These are phyloP conservation scores for Ceratobasidium sp. DNA, from an alignment of 1,284 basidiomycete species.

Conservation along the genomic window DNA sequence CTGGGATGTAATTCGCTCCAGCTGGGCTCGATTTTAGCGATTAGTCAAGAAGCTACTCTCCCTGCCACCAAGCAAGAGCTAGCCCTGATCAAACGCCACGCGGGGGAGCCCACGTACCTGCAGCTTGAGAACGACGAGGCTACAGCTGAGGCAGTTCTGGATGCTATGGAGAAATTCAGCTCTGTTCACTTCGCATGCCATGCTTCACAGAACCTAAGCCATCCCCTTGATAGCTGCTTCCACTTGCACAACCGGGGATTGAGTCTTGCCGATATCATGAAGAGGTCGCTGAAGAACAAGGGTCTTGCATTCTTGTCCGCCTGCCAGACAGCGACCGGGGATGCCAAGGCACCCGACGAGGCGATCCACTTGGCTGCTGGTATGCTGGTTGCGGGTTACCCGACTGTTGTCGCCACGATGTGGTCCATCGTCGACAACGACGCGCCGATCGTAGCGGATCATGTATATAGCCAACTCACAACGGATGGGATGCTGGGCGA, in stretches of 20 bases:
- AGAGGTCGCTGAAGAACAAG: constrained; percentile 9
- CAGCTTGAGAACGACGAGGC: constrained; percentile 2
- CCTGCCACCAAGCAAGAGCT: neutral
- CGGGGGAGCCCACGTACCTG: neutral
- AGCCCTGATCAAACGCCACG: neutral
- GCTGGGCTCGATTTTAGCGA: neutral
- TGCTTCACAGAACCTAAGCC: neutral
- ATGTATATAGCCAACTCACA: neutral
- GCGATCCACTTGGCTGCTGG: constrained; percentile 40
- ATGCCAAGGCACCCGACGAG: constrained; percentile 42
- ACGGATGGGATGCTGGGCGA: neutral
- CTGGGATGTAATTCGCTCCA: neutral
- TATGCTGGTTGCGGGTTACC: constrained; percentile 45
- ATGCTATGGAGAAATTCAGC: neutral
- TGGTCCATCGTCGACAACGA: constrained; percentile 1
- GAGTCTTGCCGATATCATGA: neutral
- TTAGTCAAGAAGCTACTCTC: constrained; percentile 5
- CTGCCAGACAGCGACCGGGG: constrained; percentile 24
- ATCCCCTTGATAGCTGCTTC: neutral
- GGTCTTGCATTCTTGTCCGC: constrained; percentile 4
- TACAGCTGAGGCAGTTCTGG: neutral
- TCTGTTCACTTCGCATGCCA: constrained; percentile 5
- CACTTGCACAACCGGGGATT: neutral
- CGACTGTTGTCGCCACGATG: neutral
- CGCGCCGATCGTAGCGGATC: neutral